Conservation (phyloP, 2,329 filamentous ascomycete genomes). For the Teratosphaeria zuluensis region DNA sequence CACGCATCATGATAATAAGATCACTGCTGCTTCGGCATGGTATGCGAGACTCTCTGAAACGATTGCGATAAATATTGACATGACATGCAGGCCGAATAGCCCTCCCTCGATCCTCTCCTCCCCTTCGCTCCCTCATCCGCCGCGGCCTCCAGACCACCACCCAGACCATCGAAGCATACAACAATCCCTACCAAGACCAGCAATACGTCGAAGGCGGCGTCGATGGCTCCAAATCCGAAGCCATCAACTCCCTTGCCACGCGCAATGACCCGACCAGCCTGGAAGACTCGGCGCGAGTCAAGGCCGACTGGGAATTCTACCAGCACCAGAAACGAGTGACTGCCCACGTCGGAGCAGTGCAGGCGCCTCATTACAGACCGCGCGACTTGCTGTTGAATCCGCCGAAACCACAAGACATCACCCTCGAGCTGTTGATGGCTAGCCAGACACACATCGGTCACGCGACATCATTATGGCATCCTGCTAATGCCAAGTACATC, state of each 20-base stretch:
- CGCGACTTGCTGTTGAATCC: constrained; percentile 60
- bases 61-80: too few species aligned
- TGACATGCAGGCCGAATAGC: constrained; percentile 27
- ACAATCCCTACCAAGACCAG: constrained; percentile 3
- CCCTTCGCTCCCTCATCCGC: constrained; percentile 23
- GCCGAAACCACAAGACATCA: constrained; percentile 67
- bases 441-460: constrained; percentile 86
- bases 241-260: background rate
- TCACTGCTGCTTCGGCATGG: constrained; percentile 31
- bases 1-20: constrained; percentile 33
- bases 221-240: constrained; percentile 4
- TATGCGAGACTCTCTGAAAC: too few species aligned
- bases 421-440: constrained; percentile 82
- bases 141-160: constrained; percentile 27
- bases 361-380: constrained; percentile 52
- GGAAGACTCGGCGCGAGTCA: constrained; percentile 18
- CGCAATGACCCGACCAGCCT: background rate
- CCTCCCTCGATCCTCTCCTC: constrained; percentile 23
- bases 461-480: constrained; percentile 85
- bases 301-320: constrained; percentile 34
- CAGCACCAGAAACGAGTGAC: constrained; percentile 32
- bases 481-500: constrained; percentile 87
- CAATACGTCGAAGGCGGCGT: constrained; percentile 2
- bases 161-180: constrained; percentile 24
- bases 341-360: constrained; percentile 28